These are phyloP conservation scores for Chenopodium album DNA, from an alignment of 148 eudicot genomes.

Conservation along the genomic window DNA sequence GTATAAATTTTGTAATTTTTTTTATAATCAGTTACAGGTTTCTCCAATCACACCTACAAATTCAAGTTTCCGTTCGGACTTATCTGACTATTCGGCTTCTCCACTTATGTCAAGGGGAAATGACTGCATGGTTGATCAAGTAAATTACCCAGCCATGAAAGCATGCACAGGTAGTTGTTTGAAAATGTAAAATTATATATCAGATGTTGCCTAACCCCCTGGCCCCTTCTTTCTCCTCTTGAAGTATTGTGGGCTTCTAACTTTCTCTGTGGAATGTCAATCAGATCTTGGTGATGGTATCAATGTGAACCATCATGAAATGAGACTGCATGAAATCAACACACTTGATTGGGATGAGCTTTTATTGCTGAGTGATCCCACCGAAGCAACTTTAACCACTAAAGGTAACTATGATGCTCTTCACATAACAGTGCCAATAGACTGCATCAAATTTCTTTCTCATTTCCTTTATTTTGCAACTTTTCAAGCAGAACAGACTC, in stretches of 20 bases:
- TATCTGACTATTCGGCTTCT: conserved; percentile 55
- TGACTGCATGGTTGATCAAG: conserved; percentile 44
- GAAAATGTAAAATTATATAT: background rate
- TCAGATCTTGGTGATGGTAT: conserved; percentile 48
- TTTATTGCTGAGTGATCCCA: conserved; percentile 60
- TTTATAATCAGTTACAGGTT: conserved; percentile 53
- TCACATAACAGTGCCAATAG: conserved; percentile 8
- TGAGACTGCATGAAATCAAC: conserved; percentile 82
- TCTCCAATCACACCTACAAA: conserved; percentile 61
- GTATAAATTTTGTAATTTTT: too few species aligned
- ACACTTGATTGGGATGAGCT: conserved; percentile 99
- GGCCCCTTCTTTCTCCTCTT: background rate
- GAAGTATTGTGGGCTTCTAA: conserved; percentile 9
- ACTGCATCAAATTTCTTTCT: background rate
- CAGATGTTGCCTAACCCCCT: background rate
- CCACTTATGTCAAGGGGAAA: conserved; percentile 53
- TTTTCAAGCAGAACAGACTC: conserved; percentile 37
- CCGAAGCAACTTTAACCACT: conserved; percentile 33
- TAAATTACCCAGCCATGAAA: conserved; percentile 28
- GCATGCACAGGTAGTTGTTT: conserved; percentile 40
- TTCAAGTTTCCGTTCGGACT: conserved; percentile 55
- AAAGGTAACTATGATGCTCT: conserved; percentile 43
- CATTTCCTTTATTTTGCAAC: conserved; percentile 7
- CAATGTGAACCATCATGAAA: conserved; percentile 53
- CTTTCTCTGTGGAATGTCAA: conserved; percentile 5